Evolutionary conservation across 345 rosid genomes (phyloP), one percentile per base, ranked within the genome.

Genomic region (Dovyalis caffra): DNA sequence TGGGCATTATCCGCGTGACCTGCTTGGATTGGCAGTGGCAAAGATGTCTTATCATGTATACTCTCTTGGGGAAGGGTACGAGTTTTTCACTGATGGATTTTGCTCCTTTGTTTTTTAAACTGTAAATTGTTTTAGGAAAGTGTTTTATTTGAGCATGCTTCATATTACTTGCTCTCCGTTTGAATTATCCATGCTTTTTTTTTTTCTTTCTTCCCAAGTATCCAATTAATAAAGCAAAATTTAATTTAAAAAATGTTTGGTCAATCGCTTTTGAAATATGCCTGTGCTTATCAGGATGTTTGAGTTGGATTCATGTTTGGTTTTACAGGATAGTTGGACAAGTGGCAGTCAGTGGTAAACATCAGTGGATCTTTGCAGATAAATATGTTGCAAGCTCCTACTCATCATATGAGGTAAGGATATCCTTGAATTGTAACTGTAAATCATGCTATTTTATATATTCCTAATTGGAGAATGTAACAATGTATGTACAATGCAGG

Each of bases 11-110:
- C 76, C 86, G 0, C 82, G 70, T 60, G 93, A 94, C 61, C 87
- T 82, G 37, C 87, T 94, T 66, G 89, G 93, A 32, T 86, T 92
- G 70, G 95, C 97, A 60, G 81, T 94, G 84, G 93, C 97, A 53
- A 90, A 90, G 88, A 90, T 94, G 98, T 89, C 95, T 53, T 91
- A 87, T 83, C 91, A 88, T 63, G 95, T 83, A 25, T 92, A 89
- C 86, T 87, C 97, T 74, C 86, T 92, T 16, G 98, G 98, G 76
- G 93, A 94, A 84, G 97, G 98, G 98, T 94, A 90, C 70, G 87
- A 1, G 73, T 70, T 66, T 64, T 80, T 61, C 64, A 8, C 68
- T 76, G 21, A 71, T 70, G 57, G 35, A 76, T 69, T 53, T 23
- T 56, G 10, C 1, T 9, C 60, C 60, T 56, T 21, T 74, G 35